Evolutionary conservation across 164 flowering plant species (phyloP).

Genomic region (Magnolia kwangsiensis): DNA sequence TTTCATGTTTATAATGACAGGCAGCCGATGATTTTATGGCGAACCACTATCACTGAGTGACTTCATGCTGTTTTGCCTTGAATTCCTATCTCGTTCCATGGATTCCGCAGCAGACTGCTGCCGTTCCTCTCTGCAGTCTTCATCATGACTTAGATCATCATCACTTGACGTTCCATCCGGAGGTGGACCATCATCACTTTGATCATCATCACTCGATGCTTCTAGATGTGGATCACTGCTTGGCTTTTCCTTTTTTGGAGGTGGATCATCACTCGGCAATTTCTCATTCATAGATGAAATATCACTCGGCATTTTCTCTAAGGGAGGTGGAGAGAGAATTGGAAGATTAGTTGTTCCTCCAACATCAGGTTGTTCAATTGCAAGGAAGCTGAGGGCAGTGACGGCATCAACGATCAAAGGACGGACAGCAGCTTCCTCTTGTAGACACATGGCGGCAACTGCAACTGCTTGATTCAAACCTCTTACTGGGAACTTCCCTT

Average conservation of each 20-base stretch:
- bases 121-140: constrained; percentile 19
- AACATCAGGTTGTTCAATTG: constrained; percentile 5
- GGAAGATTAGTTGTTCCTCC: constrained; percentile 2
- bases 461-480: constrained; percentile 66
- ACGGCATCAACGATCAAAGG: constrained; percentile 63
- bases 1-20: background rate
- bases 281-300: background rate
- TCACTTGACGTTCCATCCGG: constrained; percentile 5
- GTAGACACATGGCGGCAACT: constrained; percentile 71
- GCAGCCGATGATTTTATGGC: background rate
- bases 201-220: background rate
- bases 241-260: background rate
- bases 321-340: constrained; percentile 14
- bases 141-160: constrained; percentile 11
- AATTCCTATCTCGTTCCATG: background rate
- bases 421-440: constrained; percentile 53
- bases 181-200: background rate
- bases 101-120: background rate
- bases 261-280: background rate
- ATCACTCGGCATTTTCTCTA: background rate
- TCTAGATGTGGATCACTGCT: background rate
- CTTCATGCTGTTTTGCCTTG: constrained; percentile 14
- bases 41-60: background rate
- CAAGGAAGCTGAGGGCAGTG: constrained; percentile 49
- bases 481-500: constrained; percentile 40